Evolutionary conservation across 163 green algal species (phyloP), one percentile per base, ranked within the genome.

Genomic region (Picocystis sp.): DNA sequence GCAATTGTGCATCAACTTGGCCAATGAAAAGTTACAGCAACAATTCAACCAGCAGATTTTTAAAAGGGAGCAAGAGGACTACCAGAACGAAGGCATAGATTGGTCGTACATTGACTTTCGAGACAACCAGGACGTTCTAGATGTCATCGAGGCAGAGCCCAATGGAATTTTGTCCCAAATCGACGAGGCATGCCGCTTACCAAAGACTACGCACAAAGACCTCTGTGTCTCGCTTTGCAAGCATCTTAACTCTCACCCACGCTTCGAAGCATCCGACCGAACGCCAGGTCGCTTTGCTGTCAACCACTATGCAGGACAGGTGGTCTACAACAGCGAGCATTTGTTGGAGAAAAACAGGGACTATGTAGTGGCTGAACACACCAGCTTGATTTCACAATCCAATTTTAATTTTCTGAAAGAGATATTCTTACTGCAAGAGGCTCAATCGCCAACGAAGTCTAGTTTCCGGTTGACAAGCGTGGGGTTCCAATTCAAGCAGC

Each of bases 1-100:
- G 73, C 83, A 93, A 78, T 74, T 94, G 29, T 92, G 81, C 72
- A 94, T 94, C 69, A 94, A 94, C 74, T 89, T 85, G 47, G 84
- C 84, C 29, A 94, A 94, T 61, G 84, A 94, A 67, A 68, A 74
- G 11, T 71, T 94, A 70, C 84, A 94, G 79, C 74, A 87, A 72
- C 81, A 87, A 61, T 81, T 86, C 59, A 73, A 69, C 61, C 60
- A 57, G 55, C 64, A 53, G 43, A 13, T 25, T 11, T 1, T 63
- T 34, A 51, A 63, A 43, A 50, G 43, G 1, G 47, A 67, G 54
- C 70, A 79, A 61, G 61, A 66, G 22, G 56, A 64, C 35, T 64
- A 64, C 56, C 23, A 22, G 12, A 29, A 61, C 23, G 56, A 64
- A 51, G 50, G 50, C 33, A 29, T 35, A 9, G 15, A 35, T 43